phyloP scores from a whole-genome alignment of 495 filamentous ascomycete species.

The Penicillium cinerascens region DNA sequence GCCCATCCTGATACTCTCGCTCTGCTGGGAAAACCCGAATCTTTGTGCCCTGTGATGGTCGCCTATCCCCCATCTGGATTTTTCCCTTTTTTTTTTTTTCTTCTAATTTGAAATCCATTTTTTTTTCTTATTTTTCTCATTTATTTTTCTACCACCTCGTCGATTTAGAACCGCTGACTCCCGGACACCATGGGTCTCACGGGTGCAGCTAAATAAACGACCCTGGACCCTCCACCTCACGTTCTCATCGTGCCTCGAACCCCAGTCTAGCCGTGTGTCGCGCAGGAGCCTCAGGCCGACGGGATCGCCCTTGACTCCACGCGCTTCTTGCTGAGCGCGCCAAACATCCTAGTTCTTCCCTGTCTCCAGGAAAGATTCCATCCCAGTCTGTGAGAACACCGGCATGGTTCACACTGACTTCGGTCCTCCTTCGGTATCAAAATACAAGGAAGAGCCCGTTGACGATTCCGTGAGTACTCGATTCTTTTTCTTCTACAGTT shows the following conservation, averaged over 20 bases:
- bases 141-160: conserved; percentile 9
- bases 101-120: conserved; percentile 14
- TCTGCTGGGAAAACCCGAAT: neutral
- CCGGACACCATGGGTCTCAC: conserved; percentile 29
- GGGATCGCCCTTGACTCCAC: conserved; percentile 17
- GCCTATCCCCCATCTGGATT: neutral
- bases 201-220: conserved; percentile 46
- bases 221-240: conserved; percentile 44
- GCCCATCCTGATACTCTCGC: conserved; percentile 21
- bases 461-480: conserved; percentile 42
- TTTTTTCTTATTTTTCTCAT: conserved; percentile 12
- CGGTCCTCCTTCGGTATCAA: conserved; percentile 32
- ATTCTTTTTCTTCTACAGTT: neutral
- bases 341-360: conserved; percentile 5
- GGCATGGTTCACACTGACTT: conserved; percentile 49
- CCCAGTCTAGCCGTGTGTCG: conserved; percentile 28
- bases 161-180: conserved; percentile 5
- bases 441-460: conserved; percentile 43
- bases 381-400: conserved; percentile 31
- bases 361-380: conserved; percentile 12
- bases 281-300: conserved; percentile 21
- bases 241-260: conserved; percentile 33
- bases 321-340: conserved; percentile 18
- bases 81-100: conserved; percentile 14
- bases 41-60: neutral